A percentile compares a stretch with the other conserved stretches of the same genome.
These are phyloP conservation scores for Fraxinus angustifolia DNA, from an alignment of 305 asterid species.

Conservation along the genomic window DNA sequence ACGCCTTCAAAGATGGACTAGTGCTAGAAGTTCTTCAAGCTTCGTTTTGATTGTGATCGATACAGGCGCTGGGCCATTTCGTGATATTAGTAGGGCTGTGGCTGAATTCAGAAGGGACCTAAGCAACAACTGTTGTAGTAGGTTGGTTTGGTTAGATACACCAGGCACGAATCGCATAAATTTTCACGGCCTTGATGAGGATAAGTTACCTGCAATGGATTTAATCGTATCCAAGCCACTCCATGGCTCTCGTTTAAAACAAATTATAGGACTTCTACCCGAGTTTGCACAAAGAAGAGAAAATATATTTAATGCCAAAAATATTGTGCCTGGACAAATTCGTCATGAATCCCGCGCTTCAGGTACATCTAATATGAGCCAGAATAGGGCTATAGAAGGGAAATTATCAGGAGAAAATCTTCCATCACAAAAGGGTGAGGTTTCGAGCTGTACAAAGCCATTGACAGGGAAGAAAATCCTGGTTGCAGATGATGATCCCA, in stretches of 20 bases:
- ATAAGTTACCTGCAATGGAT: slow-evolving; percentile 37
- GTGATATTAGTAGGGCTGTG: slow-evolving; percentile 32
- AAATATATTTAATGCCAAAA: not conserved
- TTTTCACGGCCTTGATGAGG: slow-evolving; percentile 33
- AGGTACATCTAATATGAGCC: not conserved
- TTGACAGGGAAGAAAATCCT: slow-evolving; percentile 41
- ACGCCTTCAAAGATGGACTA: slow-evolving; percentile 16
- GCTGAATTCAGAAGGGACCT: slow-evolving; percentile 48
- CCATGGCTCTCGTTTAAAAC: slow-evolving; percentile 50
- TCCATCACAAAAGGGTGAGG: slow-evolving; percentile 8
- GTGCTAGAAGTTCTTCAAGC: not conserved
- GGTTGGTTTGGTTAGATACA: slow-evolving; percentile 48
- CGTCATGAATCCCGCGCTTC: slow-evolving; percentile 5
- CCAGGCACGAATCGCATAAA: slow-evolving; percentile 8
- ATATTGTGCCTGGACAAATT: not conserved
- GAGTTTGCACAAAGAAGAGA: not conserved
- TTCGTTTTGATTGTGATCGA: slow-evolving; percentile 40
- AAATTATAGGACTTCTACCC: slow-evolving; percentile 28
- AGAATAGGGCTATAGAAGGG: slow-evolving; percentile 13
- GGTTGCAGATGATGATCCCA: slow-evolving; percentile 40
- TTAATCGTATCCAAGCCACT: slow-evolving; percentile 42
- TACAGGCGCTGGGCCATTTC: slow-evolving; percentile 24
- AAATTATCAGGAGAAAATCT: not conserved
- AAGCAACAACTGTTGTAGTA: slow-evolving; percentile 22
- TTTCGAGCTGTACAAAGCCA: slow-evolving; percentile 14